Conservation (phyloP, 2,329 filamentous ascomycete genomes). For the Hymenoscyphus repandus region DNA sequence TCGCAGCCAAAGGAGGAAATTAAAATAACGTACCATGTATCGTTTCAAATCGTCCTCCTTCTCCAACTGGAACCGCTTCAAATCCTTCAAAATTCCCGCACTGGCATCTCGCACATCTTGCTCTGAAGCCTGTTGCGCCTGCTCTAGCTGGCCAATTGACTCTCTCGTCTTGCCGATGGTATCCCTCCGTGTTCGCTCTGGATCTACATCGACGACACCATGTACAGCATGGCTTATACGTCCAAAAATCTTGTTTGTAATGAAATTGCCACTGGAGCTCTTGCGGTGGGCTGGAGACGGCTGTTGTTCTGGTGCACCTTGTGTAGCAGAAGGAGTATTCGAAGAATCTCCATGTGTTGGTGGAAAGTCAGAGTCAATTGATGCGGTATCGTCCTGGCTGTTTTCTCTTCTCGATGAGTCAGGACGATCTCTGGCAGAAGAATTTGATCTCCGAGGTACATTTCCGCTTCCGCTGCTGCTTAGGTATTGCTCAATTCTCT, state of each 20-base stretch:
- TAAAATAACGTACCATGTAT: conserved; percentile 76
- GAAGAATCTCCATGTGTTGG: conserved; percentile 74
- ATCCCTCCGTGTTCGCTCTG: conserved; percentile 85
- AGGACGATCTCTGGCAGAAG: conserved; percentile 46
- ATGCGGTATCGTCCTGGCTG: conserved; percentile 72
- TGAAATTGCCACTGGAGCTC: conserved; percentile 78
- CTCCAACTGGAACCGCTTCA: conserved; percentile 88
- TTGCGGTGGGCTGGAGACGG: conserved; percentile 63
- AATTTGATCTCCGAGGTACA: conserved; percentile 63
- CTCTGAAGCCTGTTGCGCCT: conserved; percentile 81
- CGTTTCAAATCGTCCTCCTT: conserved; percentile 91
- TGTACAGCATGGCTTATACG: conserved; percentile 93
- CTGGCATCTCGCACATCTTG: conserved; percentile 93
- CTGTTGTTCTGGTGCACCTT: conserved; percentile 54
- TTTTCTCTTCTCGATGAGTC: conserved; percentile 44
- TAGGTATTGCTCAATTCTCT: conserved; percentile 89
- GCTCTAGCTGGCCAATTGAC: conserved; percentile 78
- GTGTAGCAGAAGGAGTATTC: conserved; percentile 65
- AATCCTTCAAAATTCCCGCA: conserved; percentile 77
- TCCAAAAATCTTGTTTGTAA: conserved; percentile 90
- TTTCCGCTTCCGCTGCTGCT: conserved; percentile 60
- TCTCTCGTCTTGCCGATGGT: conserved; percentile 95
- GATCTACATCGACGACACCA: conserved; percentile 93
- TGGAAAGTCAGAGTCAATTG: conserved; percentile 94
- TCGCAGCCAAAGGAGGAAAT: conserved; percentile 16